Base-by-base conservation (phyloP, 2,329 filamentous ascomycete species). In the Aspergillus arachidicola region DNA sequence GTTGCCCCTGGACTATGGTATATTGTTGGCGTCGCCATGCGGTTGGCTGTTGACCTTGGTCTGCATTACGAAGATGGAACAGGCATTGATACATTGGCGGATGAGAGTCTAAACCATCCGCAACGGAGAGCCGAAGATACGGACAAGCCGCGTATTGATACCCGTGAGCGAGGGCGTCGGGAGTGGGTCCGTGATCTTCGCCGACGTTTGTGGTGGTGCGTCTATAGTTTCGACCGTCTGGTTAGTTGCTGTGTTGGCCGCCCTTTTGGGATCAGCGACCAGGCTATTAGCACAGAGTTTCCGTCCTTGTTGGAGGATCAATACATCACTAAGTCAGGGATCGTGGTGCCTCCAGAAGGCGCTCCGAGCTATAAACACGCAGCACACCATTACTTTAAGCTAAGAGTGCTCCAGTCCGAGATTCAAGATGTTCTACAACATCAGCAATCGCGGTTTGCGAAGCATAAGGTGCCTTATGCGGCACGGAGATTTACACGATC, bases 1-100 rank as follows among this genome's bases (percentile, higher is more conserved):
- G 93, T 98, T 26, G 93, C 94, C 1, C 94, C 94, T 0, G 95
- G 95, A 16, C 81, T 98, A 51, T 98, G 94, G 94, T 98, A 98
- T 78, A 98, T 98, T 65, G 92, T 96, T 64, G 95, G 95, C 12
- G 94, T 97, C 50, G 94, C 94, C 6, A 91, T 96, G 64, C 89
- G 95, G 43, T 80, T 98, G 58, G 94, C 93, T 7, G 91, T 98
- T 26, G 95, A 98, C 75, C 84, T 98, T 2, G 95, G 95, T 11
- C 82, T 98, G 32, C 94, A 98, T 76, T 93, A 94, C 69, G 95
- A 98, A 76, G 94, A 97, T 69, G 93, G 92, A 26, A 89, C 87
- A 41, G 87, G 87, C 30, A 83, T 91, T 51, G 83, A 87, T 30
- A 82, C 83, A 10, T 71, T 76, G 66, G 68, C 75, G 19, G 72